These are phyloP conservation scores for Camellia japonica DNA, from an alignment of 148 eudicot genomes.

Conservation along the genomic window DNA sequence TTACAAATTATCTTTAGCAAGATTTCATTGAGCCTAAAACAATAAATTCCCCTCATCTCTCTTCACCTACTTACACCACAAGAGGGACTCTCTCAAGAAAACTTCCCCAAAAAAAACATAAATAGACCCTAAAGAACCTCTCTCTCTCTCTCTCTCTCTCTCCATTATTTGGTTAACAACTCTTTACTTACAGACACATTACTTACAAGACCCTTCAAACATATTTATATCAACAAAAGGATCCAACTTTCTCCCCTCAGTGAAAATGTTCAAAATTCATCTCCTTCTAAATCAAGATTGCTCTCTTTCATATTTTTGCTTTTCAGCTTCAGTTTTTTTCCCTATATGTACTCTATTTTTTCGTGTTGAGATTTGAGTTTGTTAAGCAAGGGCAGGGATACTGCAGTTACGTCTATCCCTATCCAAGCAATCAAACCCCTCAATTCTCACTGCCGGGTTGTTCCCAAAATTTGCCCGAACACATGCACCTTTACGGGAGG, in stretches of 20 bases:
- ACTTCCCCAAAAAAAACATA: neutral
- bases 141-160: neutral
- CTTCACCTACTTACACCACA: constrained; percentile 11
- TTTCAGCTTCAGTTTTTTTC: neutral
- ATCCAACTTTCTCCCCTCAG: constrained; percentile 18
- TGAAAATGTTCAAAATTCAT: constrained; percentile 24
- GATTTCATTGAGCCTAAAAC: neutral
- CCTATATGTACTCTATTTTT: constrained; percentile 8
- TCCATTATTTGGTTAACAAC: constrained; percentile 20
- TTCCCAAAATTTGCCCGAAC: constrained; percentile 70
- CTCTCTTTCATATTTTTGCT: neutral
- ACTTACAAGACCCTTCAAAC: constrained; percentile 28
- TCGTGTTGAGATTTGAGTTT: constrained; percentile 3
- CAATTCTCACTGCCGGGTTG: constrained; percentile 84
- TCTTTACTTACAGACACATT: constrained; percentile 38
- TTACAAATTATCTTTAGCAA: constrained; percentile 5
- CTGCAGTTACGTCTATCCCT: constrained; percentile 90
- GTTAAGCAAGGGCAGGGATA: constrained; percentile 81
- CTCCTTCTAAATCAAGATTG: constrained; percentile 24
- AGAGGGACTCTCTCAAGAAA: neutral
- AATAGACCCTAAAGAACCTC: neutral
- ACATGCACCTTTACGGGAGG: constrained; percentile 68
- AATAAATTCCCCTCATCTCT: constrained; percentile 2
- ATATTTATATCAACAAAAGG: constrained; percentile 44
- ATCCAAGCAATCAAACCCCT: constrained; percentile 93